Evolutionary conservation across 2,329 filamentous ascomycete genomes (phyloP), one percentile per base, ranked within the genome.

Genomic region (Fulvia fulva): DNA sequence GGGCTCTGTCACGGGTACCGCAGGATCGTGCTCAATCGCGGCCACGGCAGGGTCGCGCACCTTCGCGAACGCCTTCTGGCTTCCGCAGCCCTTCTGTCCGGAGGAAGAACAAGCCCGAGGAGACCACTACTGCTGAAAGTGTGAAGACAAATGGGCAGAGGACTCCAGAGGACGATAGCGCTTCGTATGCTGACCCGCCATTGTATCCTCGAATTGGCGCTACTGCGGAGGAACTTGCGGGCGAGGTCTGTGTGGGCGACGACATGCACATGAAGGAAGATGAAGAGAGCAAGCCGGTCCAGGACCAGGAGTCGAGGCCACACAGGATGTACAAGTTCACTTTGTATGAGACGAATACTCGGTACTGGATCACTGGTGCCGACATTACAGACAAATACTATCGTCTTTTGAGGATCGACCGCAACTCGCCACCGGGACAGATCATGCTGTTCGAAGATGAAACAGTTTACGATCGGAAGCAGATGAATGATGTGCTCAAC

Each of bases 301-400:
- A 51, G 26, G 61, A 62, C 23, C 57, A 59, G 14, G 56, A 62
- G 8, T 58, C 56, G 6, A 53, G 57, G 23, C 65, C 66, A 4
- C 69, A 70, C 61, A 65, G 71, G 14, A 96, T 99, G 91, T 91
- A 97, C 78, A 95, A 94, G 70, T 97, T 96, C 75, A 94, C 90
- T n/a, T 78, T 99, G 22, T 97, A 99, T 75, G 94, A 99, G 77
- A 99, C 94, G 2, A 89, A 90, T 12, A 91, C 87, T 56, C 85
- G 91, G 53, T 99, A 94, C 74, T 99, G 97, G 73, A 88, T 99
- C 63, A 91, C 97, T 19, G 94, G 94, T 14, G 89, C 90, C 53
- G 94, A 99, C 71, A 85, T 96, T 56, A 87, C 91, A 65, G 94
- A 97, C 73, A 88, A 85, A 68, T 86, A 89, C 25, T 97, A 94